Conservation (phyloP, 2,329 filamentous ascomycete genomes). For the Epichloe gansuensis region DNA sequence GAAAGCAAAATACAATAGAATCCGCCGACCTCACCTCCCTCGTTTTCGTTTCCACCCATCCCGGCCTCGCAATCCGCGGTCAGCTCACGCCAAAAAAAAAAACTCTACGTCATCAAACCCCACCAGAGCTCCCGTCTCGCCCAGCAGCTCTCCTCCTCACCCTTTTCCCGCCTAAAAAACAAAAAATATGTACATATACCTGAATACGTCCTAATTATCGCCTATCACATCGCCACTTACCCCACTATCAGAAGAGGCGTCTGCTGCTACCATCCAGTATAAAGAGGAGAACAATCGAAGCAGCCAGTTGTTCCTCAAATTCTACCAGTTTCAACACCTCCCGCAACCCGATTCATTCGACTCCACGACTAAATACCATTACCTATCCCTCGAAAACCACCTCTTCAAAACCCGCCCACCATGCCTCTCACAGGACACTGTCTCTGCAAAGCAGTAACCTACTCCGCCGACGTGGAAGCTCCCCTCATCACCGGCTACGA, state of each 20-base stretch:
- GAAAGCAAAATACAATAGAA: too few relatives aligned
- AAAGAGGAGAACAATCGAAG: slow-evolving; percentile 3
- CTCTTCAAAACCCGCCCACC: slow-evolving; percentile 16
- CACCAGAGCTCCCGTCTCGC: slow-evolving; percentile 8
- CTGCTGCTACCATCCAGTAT: not conserved
- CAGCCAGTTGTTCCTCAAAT: not conserved
- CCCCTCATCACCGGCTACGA: slow-evolving; percentile 48
- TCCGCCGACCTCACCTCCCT: not conserved
- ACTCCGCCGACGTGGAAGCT: slow-evolving; percentile 43
- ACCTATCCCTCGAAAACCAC: too few relatives aligned
- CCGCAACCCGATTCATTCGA: not conserved
- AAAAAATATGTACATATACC: not conserved
- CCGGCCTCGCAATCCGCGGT: not conserved
- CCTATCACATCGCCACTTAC: slow-evolving; percentile 9
- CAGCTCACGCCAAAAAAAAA: not conserved
- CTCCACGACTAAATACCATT: not conserved
- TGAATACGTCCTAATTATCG: not conserved
- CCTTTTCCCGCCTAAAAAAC: too few relatives aligned
- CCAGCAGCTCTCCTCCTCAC: not conserved
- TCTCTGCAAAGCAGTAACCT: slow-evolving; percentile 59
- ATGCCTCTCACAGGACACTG: slow-evolving; percentile 60
- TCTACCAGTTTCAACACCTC: not conserved
- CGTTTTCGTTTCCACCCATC: not conserved
- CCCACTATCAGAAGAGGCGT: slow-evolving; percentile 10
- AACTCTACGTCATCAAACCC: slow-evolving; percentile 17